Evolutionary conservation across 225 moss, liverwort and hornwort species (phyloP).

Genomic region (Neckera pumila): DNA sequence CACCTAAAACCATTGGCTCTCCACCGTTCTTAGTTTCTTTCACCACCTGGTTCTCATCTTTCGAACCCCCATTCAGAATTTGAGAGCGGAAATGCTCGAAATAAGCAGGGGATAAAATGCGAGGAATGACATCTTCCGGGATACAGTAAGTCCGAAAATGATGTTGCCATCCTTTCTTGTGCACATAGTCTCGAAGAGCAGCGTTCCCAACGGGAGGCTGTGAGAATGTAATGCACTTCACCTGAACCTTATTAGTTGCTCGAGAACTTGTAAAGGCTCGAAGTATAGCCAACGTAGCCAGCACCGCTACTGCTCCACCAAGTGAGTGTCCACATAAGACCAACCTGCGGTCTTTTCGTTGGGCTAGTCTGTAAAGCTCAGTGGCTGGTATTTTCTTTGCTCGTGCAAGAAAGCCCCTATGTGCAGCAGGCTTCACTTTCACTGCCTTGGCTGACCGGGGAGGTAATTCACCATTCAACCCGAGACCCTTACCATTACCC

Average conservation of each 20-base stretch:
- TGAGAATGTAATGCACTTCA: conserved; percentile 98
- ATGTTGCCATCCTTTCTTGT: conserved; percentile 91
- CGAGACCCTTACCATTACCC: conserved; percentile 29
- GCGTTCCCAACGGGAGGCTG: conserved; percentile 99
- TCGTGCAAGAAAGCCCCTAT: conserved; percentile 85
- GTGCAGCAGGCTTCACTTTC: conserved; percentile 74
- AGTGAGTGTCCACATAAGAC: conserved; percentile 99
- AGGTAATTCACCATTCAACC: conserved; percentile 39
- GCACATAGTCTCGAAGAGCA: conserved; percentile 90
- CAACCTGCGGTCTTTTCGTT: conserved; percentile 78
- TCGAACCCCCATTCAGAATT: conserved; percentile 18
- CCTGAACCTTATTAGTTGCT: conserved; percentile 64
- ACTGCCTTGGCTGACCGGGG: conserved; percentile 29
- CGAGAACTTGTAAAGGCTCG: conserved; percentile 69
- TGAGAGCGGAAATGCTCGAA: conserved; percentile 87
- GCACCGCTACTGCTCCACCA: conserved; percentile 96
- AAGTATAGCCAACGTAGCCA: conserved; percentile 88
- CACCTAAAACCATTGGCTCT: conserved; percentile 60
- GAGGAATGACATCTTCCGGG: conserved; percentile 93
- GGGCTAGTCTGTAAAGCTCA: conserved; percentile 89
- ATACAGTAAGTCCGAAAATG: conserved; percentile 95
- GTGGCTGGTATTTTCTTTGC: conserved; percentile 82
- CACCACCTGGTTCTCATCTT: conserved; percentile 20
- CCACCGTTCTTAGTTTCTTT: conserved; percentile 13
- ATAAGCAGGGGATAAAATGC: conserved; percentile 94